Conservation (phyloP, 192 early-diverging fungal genomes). For the Chytriomyces sp. region DNA sequence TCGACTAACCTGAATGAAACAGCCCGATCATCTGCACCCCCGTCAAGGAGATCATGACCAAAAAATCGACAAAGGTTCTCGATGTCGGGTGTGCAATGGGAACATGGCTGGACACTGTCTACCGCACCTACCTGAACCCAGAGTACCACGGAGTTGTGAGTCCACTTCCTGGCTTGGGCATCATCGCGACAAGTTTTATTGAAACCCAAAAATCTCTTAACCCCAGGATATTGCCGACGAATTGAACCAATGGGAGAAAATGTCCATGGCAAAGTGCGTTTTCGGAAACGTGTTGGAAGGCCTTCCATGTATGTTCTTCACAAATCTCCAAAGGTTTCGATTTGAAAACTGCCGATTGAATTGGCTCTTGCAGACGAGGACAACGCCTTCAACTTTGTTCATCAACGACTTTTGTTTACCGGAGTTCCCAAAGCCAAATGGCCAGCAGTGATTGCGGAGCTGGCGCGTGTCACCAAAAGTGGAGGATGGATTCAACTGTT, state of each 20-base stretch:
- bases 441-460: slow-evolving; percentile 50
- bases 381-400: slow-evolving; percentile 58
- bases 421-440: slow-evolving; percentile 48
- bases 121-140: neutral
- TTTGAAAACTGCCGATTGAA: neutral
- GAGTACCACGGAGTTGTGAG: slow-evolving; percentile 12
- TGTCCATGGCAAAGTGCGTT: neutral
- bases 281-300: slow-evolving; percentile 32
- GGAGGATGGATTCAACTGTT: slow-evolving; percentile 57
- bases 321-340: neutral
- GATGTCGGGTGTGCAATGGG: slow-evolving; percentile 32
- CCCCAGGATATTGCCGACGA: slow-evolving; percentile 14
- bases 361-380: slow-evolving; percentile 32
- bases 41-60: neutral
- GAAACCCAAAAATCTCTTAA: neutral
- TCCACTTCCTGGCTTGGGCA: neutral
- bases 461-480: slow-evolving; percentile 56
- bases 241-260: neutral
- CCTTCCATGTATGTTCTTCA: slow-evolving; percentile 13
- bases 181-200: neutral
- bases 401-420: slow-evolving; percentile 48
- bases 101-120: slow-evolving; percentile 12
- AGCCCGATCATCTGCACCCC: neutral
- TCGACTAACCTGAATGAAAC: neutral
- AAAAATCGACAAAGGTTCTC: slow-evolving; percentile 1